Evolutionary conservation across 129 eudicot genomes (phyloP).

Genomic region (Gnaphalium uliginosum): DNA sequence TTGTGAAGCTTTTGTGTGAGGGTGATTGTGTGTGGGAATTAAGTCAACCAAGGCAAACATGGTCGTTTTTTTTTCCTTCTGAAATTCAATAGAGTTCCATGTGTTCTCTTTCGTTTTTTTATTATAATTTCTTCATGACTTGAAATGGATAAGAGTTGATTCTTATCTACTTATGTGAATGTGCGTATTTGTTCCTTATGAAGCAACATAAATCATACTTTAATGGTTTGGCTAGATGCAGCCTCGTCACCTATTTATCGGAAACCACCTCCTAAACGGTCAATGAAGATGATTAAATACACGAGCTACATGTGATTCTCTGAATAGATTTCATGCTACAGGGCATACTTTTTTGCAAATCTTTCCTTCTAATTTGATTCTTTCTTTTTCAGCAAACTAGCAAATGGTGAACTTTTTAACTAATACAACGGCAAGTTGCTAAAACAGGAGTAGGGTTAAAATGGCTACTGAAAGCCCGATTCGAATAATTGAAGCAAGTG

Average conservation of each 20-base stretch:
- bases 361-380: not conserved
- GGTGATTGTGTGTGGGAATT: constrained; percentile 11
- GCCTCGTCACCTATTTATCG: constrained; percentile 9
- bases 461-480: constrained; percentile 82
- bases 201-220: not conserved
- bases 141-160: constrained; percentile 20
- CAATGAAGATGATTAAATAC: not conserved
- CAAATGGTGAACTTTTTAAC: constrained; percentile 16
- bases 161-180: not conserved
- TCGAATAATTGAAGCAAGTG: constrained; percentile 45
- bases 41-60: constrained; percentile 22
- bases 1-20: constrained; percentile 19
- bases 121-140: constrained; percentile 1
- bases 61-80: not conserved
- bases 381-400: constrained; percentile 10
- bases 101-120: constrained; percentile 5
- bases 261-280: constrained; percentile 5
- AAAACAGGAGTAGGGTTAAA: constrained; percentile 4
- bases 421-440: constrained; percentile 11
- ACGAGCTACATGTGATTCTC: constrained; percentile 11
- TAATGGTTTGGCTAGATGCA: not conserved
- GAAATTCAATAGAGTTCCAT: constrained; percentile 11
- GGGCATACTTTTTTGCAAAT: constrained; percentile 7
- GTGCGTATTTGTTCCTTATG: not conserved
- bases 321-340: constrained; percentile 11